A percentile compares a stretch with the other conserved stretches of the same genome.
phyloP scores from a whole-genome alignment of 306 rosid genomes.

The Oxytropis ochrocephala region DNA sequence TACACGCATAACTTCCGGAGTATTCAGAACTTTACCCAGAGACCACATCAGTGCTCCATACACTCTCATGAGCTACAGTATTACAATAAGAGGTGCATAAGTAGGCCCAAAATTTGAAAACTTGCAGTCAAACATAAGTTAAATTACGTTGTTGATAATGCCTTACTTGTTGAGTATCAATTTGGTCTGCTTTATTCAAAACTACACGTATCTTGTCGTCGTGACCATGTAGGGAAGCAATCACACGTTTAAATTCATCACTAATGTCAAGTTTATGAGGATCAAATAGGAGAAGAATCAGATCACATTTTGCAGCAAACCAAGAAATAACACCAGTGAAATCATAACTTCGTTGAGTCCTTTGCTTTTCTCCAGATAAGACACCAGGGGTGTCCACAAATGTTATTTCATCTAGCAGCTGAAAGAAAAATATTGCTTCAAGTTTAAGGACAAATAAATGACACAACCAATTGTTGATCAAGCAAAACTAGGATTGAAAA shows the following conservation, averaged over 20 bases:
- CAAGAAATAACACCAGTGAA: conserved; percentile 95
- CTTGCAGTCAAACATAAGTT: not conserved
- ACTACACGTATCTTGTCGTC: conserved; percentile 98
- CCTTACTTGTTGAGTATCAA: conserved; percentile 90
- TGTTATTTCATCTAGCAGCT: conserved; percentile 88
- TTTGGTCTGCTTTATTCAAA: conserved; percentile 95
- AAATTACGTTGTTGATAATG: not conserved
- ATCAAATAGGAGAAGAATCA: conserved; percentile 83
- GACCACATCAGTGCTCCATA: conserved; percentile 99
- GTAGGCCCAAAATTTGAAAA: not conserved
- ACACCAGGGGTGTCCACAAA: conserved; percentile 96
- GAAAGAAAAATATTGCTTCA: conserved; percentile 12
- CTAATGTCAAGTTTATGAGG: conserved; percentile 95
- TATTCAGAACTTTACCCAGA: conserved; percentile 78
- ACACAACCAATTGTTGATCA: not conserved
- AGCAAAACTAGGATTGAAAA: not conserved
- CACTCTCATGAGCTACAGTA: conserved; percentile 83
- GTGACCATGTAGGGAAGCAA: conserved; percentile 64
- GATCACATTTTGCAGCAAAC: conserved; percentile 97
- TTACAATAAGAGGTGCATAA: not conserved
- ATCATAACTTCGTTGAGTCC: conserved; percentile 89
- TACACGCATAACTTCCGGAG: conserved; percentile 90
- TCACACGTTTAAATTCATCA: conserved; percentile 88
- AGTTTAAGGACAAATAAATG: not conserved
- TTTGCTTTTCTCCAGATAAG: conserved; percentile 94